Conservation (phyloP, 2,329 filamentous ascomycete genomes). For the Phyllosticta citriasiana region DNA sequence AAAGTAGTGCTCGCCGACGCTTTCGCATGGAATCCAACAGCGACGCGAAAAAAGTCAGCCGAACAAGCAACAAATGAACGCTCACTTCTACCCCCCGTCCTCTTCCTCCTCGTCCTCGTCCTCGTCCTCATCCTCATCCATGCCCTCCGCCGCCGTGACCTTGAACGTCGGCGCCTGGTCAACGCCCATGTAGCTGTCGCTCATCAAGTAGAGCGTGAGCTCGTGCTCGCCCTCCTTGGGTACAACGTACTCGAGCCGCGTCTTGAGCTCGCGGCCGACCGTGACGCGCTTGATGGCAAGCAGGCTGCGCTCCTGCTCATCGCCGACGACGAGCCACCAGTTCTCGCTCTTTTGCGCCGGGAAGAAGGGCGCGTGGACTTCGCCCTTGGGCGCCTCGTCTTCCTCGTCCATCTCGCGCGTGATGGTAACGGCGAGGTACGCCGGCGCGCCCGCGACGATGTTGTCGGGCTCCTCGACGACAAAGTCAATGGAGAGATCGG, state of each 20-base stretch:
- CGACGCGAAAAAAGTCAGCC: too few species aligned
- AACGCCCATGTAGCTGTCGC: slow-evolving; percentile 91
- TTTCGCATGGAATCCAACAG: too few species aligned
- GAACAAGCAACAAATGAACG: too few species aligned
- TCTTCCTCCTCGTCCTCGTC: slow-evolving; percentile 57
- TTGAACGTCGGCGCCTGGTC: slow-evolving; percentile 90
- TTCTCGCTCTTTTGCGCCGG: slow-evolving; percentile 88
- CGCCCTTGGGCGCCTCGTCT: slow-evolving; percentile 64
- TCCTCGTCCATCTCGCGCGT: slow-evolving; percentile 65
- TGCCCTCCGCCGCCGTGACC: slow-evolving; percentile 77
- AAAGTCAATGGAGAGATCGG: slow-evolving; percentile 86
- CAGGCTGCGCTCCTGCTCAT: slow-evolving; percentile 78
- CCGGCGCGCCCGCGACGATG: slow-evolving; percentile 69
- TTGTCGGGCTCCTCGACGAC: slow-evolving; percentile 71
- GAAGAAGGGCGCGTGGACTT: slow-evolving; percentile 93
- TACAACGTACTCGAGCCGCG: slow-evolving; percentile 80
- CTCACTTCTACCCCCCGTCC: neutral
- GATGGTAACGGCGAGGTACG: slow-evolving; percentile 75
- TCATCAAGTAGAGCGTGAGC: slow-evolving; percentile 89
- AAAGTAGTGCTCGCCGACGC: too few species aligned
- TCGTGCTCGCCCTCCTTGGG: slow-evolving; percentile 75
- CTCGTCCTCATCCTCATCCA: slow-evolving; percentile 88
- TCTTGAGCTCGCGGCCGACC: slow-evolving; percentile 65
- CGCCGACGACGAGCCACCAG: slow-evolving; percentile 96
- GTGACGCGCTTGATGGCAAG: slow-evolving; percentile 93